phyloP scores from a whole-genome alignment of 1,284 basidiomycete genomes.

The Cutaneotrichosporon sp. region DNA sequence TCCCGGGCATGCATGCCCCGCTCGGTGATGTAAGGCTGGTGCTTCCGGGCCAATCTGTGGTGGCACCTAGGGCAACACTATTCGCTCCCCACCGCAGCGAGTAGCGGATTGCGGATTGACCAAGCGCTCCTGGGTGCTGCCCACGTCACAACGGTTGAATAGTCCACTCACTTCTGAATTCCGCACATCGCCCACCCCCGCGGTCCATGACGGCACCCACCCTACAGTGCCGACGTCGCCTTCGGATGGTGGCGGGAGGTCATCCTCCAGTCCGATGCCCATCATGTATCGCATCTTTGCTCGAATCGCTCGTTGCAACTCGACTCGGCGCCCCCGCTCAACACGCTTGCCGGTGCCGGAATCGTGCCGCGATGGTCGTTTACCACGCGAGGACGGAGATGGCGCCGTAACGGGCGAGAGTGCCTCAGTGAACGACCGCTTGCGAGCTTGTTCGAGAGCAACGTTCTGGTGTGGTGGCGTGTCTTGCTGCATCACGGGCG shows the following conservation, averaged over 20 bases:
- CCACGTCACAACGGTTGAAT: background rate
- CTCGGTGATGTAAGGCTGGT: too few relatives aligned
- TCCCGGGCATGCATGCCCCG: too few relatives aligned
- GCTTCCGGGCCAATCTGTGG: too few relatives aligned
- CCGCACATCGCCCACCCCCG: slow-evolving; percentile 10
- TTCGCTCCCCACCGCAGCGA: too few relatives aligned
- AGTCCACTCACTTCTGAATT: slow-evolving; percentile 18
- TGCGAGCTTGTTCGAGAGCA: background rate
- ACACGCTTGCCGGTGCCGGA: slow-evolving; percentile 19
- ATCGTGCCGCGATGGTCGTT: slow-evolving; percentile 11
- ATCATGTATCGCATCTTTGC: slow-evolving; percentile 23
- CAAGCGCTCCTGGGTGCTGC: background rate
- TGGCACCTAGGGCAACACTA: too few relatives aligned
- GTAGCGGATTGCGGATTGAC: background rate
- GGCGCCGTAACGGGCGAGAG: background rate
- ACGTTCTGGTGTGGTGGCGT: background rate
- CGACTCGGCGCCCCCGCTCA: slow-evolving; percentile 14
- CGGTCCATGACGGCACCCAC: slow-evolving; percentile 23
- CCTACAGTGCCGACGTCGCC: background rate
- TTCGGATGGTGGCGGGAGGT: slow-evolving; percentile 15
- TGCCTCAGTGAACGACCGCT: background rate
- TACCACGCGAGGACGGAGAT: background rate
- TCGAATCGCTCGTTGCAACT: slow-evolving; percentile 21
- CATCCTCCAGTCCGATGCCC: slow-evolving; percentile 19
- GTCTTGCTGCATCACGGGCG: background rate